These are phyloP conservation scores for Syzygium malaccense DNA, from an alignment of 441 rosid species.

Conservation along the genomic window DNA sequence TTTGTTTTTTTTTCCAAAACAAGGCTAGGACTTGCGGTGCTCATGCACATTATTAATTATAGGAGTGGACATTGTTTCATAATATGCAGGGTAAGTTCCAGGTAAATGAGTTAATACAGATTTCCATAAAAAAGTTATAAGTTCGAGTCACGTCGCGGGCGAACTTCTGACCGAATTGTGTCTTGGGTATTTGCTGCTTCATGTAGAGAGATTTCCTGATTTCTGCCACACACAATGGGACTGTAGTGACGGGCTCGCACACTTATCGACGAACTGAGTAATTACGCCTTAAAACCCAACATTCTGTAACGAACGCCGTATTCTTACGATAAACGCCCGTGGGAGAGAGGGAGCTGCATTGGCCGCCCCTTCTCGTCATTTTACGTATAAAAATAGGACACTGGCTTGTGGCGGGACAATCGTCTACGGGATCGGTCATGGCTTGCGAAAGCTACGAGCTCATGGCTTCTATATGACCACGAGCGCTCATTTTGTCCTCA, in stretches of 20 bases:
- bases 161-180: accelerated
- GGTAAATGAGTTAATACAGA: too few species aligned
- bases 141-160: accelerated
- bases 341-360: background rate
- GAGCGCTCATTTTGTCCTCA: background rate
- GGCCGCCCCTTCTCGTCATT: background rate
- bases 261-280: accelerated
- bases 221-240: accelerated
- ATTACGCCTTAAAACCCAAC: background rate
- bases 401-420: background rate
- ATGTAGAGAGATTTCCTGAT: accelerated
- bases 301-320: accelerated
- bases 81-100: too few species aligned
- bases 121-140: background rate
- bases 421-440: background rate
- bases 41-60: background rate
- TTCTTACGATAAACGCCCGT: background rate
- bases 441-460: background rate
- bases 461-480: background rate
- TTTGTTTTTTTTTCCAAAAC: background rate
- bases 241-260: accelerated
- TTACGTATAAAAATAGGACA: background rate
- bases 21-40: background rate
- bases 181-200: accelerated
- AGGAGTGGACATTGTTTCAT: too few species aligned